Evolutionary conservation across 805 yeast genomes (phyloP).

Genomic region (Zygosaccharomyces bisporus): DNA sequence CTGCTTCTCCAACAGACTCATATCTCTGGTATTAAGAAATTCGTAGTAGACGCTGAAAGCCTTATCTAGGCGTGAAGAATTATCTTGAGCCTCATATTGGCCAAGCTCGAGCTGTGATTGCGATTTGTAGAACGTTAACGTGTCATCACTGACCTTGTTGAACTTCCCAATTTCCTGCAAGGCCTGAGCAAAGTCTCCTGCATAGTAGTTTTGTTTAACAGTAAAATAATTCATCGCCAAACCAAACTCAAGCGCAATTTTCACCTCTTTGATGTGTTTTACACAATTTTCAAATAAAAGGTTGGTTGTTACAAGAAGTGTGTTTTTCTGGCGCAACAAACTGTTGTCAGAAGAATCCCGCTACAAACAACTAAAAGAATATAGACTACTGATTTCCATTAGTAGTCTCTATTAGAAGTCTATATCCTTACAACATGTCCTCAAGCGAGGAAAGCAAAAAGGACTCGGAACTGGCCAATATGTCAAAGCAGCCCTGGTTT

Average conservation of each 20-base stretch:
- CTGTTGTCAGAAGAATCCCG: neutral
- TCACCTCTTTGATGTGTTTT: neutral
- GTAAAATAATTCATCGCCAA: conserved; percentile 45
- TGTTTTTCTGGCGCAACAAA: neutral
- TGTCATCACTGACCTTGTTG: conserved; percentile 33
- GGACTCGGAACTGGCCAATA: neutral
- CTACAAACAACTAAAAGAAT: neutral
- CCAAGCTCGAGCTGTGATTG: conserved; percentile 35
- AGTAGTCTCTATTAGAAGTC: neutral
- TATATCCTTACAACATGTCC: neutral
- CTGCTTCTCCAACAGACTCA: conserved; percentile 16
- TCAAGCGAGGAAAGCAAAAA: conserved; percentile 1
- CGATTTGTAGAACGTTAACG: conserved; percentile 35
- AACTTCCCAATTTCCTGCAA: conserved; percentile 40
- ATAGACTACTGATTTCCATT: no score
- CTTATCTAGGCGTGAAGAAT: conserved; percentile 28
- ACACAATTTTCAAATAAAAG: neutral
- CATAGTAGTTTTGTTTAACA: conserved; percentile 56
- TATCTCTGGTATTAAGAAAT: conserved; percentile 23
- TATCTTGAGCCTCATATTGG: conserved; percentile 22
- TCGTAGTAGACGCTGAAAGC: conserved; percentile 30
- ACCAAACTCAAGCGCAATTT: neutral
- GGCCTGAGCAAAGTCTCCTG: conserved; percentile 52
- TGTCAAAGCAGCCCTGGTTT: conserved; percentile 32
- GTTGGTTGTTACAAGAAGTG: neutral